These are phyloP conservation scores for Alternaria solani DNA, from an alignment of 2,329 filamentous ascomycete genomes.

Conservation along the genomic window DNA sequence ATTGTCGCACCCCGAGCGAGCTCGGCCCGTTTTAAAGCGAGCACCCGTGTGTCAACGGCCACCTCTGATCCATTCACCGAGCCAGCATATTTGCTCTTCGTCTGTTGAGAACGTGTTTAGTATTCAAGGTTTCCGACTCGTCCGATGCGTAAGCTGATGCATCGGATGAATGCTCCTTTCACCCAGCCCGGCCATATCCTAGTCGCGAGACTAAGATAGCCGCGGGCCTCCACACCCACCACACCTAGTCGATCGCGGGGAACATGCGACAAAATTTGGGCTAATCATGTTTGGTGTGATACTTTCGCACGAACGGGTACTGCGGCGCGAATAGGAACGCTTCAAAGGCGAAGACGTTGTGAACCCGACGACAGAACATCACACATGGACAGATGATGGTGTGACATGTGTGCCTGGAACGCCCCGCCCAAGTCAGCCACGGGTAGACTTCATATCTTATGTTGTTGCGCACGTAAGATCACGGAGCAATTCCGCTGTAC, in stretches of 20 bases:
- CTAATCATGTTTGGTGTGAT: constrained; percentile 28
- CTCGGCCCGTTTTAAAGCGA: constrained; percentile 52
- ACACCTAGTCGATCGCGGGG: constrained; percentile 26
- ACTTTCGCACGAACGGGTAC: constrained; percentile 35
- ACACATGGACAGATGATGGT: constrained; percentile 20
- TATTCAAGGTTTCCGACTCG: constrained; percentile 15
- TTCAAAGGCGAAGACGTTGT: constrained; percentile 11
- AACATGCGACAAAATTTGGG: constrained; percentile 20
- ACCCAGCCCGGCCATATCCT: constrained; percentile 28
- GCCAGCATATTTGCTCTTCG: constrained; percentile 11
- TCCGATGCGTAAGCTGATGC: constrained; percentile 28
- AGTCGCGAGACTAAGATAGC: constrained; percentile 17
- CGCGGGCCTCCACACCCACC: constrained; percentile 15
- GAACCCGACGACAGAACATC: neutral
- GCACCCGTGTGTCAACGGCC: constrained; percentile 10
- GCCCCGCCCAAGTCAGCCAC: neutral
- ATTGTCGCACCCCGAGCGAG: constrained; percentile 7
- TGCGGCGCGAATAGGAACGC: constrained; percentile 16
- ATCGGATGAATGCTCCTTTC: constrained; percentile 42
- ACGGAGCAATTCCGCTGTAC: constrained; percentile 6
- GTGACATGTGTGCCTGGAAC: constrained; percentile 16
- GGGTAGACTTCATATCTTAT: neutral
- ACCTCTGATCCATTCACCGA: constrained; percentile 4
- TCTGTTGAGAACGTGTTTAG: neutral
- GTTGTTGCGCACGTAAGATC: constrained; percentile 7